These are phyloP conservation scores for Phytophthora constricta DNA, from an alignment of 352 stramenopile genomes.

Conservation along the genomic window DNA sequence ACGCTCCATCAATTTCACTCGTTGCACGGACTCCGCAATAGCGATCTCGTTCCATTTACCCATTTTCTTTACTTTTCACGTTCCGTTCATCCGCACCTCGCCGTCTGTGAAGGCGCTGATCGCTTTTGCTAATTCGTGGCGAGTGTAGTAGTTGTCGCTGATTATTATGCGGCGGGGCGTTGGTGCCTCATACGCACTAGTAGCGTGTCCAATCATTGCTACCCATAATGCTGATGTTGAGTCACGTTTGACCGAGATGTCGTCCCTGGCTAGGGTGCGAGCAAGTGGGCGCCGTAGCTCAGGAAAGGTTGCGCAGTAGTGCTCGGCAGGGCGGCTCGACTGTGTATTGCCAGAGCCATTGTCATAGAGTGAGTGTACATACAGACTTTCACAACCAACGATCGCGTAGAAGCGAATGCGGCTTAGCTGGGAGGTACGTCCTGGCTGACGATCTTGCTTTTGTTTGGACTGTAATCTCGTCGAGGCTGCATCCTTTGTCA, in stretches of 20 bases:
- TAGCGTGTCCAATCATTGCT: background rate
- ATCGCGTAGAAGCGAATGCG: conserved; percentile 7
- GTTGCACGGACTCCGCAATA: background rate
- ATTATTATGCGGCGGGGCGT: background rate
- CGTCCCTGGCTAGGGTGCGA: background rate
- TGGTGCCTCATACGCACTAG: background rate
- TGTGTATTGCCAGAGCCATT: background rate
- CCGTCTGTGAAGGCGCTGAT: background rate
- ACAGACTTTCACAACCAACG: background rate
- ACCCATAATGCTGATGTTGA: background rate
- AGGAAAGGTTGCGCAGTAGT: background rate
- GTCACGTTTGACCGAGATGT: background rate
- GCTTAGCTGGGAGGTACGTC: conserved; percentile 6
- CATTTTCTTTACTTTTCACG: conserved; percentile 1
- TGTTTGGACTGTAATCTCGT: background rate
- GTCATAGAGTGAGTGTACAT: background rate
- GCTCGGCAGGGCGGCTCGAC: background rate
- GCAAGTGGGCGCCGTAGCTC: background rate
- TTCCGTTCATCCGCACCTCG: conserved; percentile 6
- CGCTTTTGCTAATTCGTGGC: background rate
- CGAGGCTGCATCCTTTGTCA: too few relatives aligned
- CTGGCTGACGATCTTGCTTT: background rate
- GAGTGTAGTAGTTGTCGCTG: conserved; percentile 5
- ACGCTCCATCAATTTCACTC: background rate
- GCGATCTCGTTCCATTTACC: background rate